Evolutionary conservation across 2,329 filamentous ascomycete species (phyloP), one percentile per base, ranked within the genome.

Genomic region (Hypoxylon rubiginosum): DNA sequence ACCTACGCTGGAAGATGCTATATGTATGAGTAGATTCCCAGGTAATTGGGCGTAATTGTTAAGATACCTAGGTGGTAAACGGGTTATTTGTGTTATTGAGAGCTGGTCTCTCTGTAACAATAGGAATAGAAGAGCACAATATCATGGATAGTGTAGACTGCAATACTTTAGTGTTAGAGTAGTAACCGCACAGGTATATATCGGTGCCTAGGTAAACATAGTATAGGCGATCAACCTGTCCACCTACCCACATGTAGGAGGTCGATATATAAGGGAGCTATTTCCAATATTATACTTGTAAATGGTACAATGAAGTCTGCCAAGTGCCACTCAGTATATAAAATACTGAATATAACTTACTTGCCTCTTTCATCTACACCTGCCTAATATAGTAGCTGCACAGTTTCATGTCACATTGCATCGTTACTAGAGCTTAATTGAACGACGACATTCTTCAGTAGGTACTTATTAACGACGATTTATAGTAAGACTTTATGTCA

Each of bases 1-100:
- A 69, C 64, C 21, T 57, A 50, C 10, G 24, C 17, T 24, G 64
- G 68, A 4, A 61, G 66, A 10, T 69, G 68, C 28, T 71, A 69
- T 8, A 56, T 67, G 41, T 67, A 69, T n/a, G 56, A 60, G 48
- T 67, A 51, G 36, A 13, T 4, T 9, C 28, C 28, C 6, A 4
- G 21, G 21, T 24, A n/a, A 5, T 13, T 39, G 5, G 11, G 8
- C 11, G 5, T 30, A 5, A 30, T 49, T 17, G 3, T 34, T 13
- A 13, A 34, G 32, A 34, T 34, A 34, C 4, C 21, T 24, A 24
- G 4, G 21, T 24, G 4, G 21, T 34, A 34, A 9, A 34, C 32
- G 32, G 13, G 10, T 34, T 4, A 13, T 34, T 2, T 15, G 4
- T 34, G 10, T 34, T 8, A 32, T 8, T 13, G 4, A 34, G 8